Percentiles rank a stretch among this genome's conserved stretches.
Evolutionary conservation across 441 rosid genomes (phyloP).

Genomic region (Gossypium davidsonii): DNA sequence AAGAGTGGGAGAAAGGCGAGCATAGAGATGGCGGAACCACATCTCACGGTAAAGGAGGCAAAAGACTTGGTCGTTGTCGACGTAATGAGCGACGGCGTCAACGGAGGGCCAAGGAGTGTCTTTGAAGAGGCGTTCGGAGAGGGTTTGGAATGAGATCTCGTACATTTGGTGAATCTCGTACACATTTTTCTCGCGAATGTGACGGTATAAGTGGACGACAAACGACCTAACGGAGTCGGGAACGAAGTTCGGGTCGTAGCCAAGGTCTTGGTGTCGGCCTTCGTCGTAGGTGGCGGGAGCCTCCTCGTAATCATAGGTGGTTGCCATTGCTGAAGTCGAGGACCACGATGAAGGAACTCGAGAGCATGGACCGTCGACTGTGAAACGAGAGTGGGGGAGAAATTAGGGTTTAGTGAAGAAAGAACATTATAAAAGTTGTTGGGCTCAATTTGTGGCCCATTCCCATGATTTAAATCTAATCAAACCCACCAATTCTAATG

Average conservation of each 20-base stretch:
- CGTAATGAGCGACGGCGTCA: slow-evolving; percentile 73
- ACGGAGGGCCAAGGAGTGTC: slow-evolving; percentile 95
- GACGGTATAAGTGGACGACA: slow-evolving; percentile 85
- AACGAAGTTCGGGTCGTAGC: slow-evolving; percentile 77
- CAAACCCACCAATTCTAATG: too few relatives aligned
- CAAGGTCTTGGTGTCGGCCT: slow-evolving; percentile 31
- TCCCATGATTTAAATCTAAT: too few relatives aligned
- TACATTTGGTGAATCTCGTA: slow-evolving; percentile 99
- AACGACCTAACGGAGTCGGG: slow-evolving; percentile 90
- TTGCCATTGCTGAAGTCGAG: slow-evolving; percentile 35
- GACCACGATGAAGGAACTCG: background rate
- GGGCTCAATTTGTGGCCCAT: background rate
- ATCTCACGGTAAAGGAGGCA: slow-evolving; percentile 92
- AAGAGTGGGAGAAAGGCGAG: slow-evolving; percentile 72
- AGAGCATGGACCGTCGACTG: background rate
- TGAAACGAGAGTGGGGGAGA: background rate
- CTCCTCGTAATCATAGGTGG: slow-evolving; percentile 54
- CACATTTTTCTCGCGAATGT: slow-evolving; percentile 91
- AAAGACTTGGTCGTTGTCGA: slow-evolving; percentile 87
- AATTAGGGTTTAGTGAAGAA: background rate
- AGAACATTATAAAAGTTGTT: background rate
- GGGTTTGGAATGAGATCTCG: slow-evolving; percentile 83
- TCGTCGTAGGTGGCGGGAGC: slow-evolving; percentile 36
- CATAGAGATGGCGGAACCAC: slow-evolving; percentile 94
- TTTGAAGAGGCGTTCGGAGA: slow-evolving; percentile 83